Percentiles rank a stretch among this genome's conserved stretches.
Conservation (phyloP, 345 rosid species). For the Bruguiera sexangula region DNA sequence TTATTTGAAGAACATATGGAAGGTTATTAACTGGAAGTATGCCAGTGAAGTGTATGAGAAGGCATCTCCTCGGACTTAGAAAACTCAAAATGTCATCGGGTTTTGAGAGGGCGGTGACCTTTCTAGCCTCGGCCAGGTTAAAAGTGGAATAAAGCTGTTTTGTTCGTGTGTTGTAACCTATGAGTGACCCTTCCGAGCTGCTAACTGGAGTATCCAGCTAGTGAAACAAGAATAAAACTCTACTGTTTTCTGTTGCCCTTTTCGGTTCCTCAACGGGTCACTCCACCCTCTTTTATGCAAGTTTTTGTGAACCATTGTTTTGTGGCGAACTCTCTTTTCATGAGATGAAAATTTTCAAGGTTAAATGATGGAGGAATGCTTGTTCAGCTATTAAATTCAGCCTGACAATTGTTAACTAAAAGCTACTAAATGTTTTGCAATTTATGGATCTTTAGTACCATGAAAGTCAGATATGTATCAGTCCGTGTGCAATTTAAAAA, state of each 20-base stretch:
- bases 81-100: neutral
- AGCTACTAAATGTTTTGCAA: too few species aligned
- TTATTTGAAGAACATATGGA: constrained; percentile 93
- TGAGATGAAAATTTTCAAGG: too few species aligned
- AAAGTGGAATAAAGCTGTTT: constrained; percentile 9
- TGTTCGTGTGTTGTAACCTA: constrained; percentile 1
- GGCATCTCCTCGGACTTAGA: constrained; percentile 43
- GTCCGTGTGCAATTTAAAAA: too few species aligned
- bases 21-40: constrained; percentile 86
- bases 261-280: neutral
- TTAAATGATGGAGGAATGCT: too few species aligned
- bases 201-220: neutral
- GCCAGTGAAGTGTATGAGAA: constrained; percentile 61
- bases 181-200: neutral
- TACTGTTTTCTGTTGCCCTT: neutral
- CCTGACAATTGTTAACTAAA: too few species aligned
- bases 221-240: constrained; percentile 8
- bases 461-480: too few species aligned
- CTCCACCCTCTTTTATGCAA: too few species aligned
- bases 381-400: too few species aligned
- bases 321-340: too few species aligned
- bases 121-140: neutral
- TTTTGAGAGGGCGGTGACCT: neutral
- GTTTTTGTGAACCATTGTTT: too few species aligned
- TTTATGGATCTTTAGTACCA: too few species aligned